Percentiles rank a stretch among this genome's conserved stretches.
phyloP scores from a whole-genome alignment of 768 basidiomycete genomes.

The Leccinellum rugosiceps region DNA sequence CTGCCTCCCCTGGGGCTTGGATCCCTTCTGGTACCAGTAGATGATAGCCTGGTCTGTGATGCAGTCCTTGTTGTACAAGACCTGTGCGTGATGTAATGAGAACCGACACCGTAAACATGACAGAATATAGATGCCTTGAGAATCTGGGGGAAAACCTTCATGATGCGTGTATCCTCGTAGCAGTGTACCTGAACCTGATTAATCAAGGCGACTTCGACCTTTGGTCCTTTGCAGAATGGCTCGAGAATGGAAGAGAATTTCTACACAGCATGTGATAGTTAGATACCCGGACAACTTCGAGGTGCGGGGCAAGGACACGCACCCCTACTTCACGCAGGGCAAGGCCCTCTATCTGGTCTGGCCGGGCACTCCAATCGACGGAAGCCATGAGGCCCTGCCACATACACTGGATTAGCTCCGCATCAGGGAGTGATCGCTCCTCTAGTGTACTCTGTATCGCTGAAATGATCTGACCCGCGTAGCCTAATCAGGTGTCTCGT shows the following conservation, averaged over 20 bases:
- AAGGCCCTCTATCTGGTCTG: constrained; percentile 89
- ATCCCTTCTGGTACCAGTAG: constrained; percentile 97
- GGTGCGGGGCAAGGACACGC: constrained; percentile 27
- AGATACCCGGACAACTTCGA: neutral
- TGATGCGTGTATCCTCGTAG: constrained; percentile 94
- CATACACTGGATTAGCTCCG: constrained; percentile 82
- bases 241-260: constrained; percentile 83
- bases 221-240: constrained; percentile 84
- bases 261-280: constrained; percentile 37
- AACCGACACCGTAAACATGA: neutral
- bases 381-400: constrained; percentile 90
- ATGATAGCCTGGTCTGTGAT: constrained; percentile 95
- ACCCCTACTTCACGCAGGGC: constrained; percentile 88
- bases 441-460: constrained; percentile 70
- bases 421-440: constrained; percentile 79
- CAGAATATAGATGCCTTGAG: constrained; percentile 60
- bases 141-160: constrained; percentile 93
- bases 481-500: constrained; percentile 8
- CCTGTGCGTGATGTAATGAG: constrained; percentile 43
- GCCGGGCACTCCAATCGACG: constrained; percentile 84
- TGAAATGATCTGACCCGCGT: constrained; percentile 58
- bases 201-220: constrained; percentile 91
- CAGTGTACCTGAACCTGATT: constrained; percentile 95
- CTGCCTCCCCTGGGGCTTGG: constrained; percentile 92
- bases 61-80: constrained; percentile 94